Conservation (phyloP, 164 flowering plant species). For the Malania oleifera region DNA sequence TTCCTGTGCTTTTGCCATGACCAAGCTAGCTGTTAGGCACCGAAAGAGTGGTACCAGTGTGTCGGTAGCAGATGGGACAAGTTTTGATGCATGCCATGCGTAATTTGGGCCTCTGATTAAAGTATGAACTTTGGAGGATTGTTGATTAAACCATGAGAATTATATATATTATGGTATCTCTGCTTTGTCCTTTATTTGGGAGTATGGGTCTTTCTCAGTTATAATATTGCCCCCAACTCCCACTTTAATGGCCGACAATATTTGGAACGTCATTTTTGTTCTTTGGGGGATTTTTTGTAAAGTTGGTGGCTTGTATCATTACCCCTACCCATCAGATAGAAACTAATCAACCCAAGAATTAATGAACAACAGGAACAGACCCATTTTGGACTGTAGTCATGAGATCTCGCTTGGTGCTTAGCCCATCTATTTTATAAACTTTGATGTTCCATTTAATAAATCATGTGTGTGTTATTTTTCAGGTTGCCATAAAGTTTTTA, state of each 20-base stretch:
- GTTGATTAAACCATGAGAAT: not conserved
- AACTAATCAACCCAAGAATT: too few relatives aligned
- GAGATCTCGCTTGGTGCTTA: too few relatives aligned
- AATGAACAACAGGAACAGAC: too few relatives aligned
- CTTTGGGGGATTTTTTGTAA: not conserved
- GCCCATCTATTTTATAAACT: too few relatives aligned
- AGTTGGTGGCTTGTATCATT: too few relatives aligned
- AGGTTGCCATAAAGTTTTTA: slow-evolving; percentile 42
- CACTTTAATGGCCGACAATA: not conserved
- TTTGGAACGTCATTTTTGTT: not conserved
- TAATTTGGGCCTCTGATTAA: too few relatives aligned
- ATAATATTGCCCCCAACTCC: not conserved
- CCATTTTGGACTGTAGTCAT: too few relatives aligned
- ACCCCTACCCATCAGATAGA: too few relatives aligned
- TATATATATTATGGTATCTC: not conserved
- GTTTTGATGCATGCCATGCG: too few relatives aligned
- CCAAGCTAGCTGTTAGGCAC: not conserved
- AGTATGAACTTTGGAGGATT: too few relatives aligned
- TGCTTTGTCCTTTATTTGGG: not conserved
- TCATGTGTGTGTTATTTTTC: too few relatives aligned
- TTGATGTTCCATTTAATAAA: not conserved
- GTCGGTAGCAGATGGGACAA: not conserved
- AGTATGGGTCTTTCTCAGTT: not conserved
- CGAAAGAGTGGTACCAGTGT: not conserved
- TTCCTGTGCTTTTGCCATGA: not conserved